Percentiles rank a stretch among this genome's conserved stretches.
Evolutionary conservation across 805 yeast species (phyloP).

Genomic region (Wickerhamiella brachini): DNA sequence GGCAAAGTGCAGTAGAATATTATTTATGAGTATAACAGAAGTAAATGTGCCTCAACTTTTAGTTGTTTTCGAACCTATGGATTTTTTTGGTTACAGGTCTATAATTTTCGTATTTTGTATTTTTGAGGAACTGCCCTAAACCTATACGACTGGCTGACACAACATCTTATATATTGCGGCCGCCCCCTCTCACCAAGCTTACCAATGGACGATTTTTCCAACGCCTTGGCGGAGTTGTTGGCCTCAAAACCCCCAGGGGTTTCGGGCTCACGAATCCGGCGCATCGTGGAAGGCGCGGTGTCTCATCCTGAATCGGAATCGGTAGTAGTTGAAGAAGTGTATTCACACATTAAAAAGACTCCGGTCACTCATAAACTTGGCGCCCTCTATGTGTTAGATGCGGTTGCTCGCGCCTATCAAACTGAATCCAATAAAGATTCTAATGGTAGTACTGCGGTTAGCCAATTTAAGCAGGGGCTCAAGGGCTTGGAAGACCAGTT

Average conservation of each 20-base stretch:
- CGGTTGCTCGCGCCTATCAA: constrained; percentile 73
- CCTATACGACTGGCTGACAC: not conserved
- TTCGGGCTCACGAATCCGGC: constrained; percentile 88
- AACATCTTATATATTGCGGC: not conserved
- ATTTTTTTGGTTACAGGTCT: no score
- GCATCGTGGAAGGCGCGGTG: constrained; percentile 34
- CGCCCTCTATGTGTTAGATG: constrained; percentile 79
- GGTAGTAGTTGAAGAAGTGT: constrained; percentile 35
- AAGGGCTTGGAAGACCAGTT: constrained; percentile 4
- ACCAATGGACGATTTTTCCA: constrained; percentile 4
- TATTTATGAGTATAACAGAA: no score
- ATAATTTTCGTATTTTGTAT: not conserved
- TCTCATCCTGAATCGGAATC: constrained; percentile 1
- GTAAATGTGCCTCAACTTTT: no score
- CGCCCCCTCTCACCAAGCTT: not conserved
- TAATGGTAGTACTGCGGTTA: constrained; percentile 18
- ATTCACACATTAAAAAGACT: constrained; percentile 54
- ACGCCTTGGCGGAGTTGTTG: constrained; percentile 17
- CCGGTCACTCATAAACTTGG: constrained; percentile 81
- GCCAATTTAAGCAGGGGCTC: constrained; percentile 3
- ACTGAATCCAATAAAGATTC: constrained; percentile 54
- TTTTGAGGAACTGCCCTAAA: not conserved
- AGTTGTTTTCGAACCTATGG: no score
- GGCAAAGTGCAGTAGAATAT: no score
- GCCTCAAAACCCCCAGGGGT: constrained; percentile 59